Conservation (phyloP, 1,139 yeast genomes). For the Kurtzmaniella quercitrusa region DNA sequence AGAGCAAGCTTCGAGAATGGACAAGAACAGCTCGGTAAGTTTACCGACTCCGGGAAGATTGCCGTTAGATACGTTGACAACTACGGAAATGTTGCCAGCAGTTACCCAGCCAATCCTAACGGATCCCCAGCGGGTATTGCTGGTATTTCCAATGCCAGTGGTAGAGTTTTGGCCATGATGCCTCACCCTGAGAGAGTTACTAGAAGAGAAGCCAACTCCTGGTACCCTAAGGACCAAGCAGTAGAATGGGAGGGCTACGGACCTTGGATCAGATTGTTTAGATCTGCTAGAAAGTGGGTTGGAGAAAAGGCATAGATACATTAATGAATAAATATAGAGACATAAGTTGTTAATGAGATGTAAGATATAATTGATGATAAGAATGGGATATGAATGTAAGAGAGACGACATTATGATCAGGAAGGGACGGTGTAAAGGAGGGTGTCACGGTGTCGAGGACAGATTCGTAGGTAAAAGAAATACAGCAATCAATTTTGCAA, state of each 20-base stretch:
- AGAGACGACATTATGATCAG: no score
- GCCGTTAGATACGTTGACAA: slow-evolving; percentile 84
- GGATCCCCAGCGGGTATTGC: slow-evolving; percentile 94
- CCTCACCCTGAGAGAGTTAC: slow-evolving; percentile 98
- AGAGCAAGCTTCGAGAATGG: slow-evolving; percentile 63
- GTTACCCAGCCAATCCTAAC: slow-evolving; percentile 92
- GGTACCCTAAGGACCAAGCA: slow-evolving; percentile 74
- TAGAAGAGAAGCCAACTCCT: slow-evolving; percentile 84
- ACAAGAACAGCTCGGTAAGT: slow-evolving; percentile 37
- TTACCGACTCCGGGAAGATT: slow-evolving; percentile 48
- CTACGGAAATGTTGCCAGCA: slow-evolving; percentile 77
- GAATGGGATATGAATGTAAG: no score
- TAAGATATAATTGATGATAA: not conserved
- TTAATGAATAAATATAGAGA: slow-evolving; percentile 13
- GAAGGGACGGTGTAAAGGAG: no score
- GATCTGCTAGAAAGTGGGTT: slow-evolving; percentile 95
- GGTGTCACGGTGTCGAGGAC: no score
- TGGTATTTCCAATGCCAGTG: slow-evolving; percentile 85
- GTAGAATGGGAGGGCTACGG: slow-evolving; percentile 68
- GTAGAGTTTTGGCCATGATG: slow-evolving; percentile 97
- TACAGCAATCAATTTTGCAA: no score
- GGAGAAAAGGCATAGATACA: slow-evolving; percentile 28
- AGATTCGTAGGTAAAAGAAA: no score
- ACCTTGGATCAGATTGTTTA: slow-evolving; percentile 94
- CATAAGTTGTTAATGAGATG: not conserved